Conservation (phyloP, 768 basidiomycete species). For the Suillus clintonianus region DNA sequence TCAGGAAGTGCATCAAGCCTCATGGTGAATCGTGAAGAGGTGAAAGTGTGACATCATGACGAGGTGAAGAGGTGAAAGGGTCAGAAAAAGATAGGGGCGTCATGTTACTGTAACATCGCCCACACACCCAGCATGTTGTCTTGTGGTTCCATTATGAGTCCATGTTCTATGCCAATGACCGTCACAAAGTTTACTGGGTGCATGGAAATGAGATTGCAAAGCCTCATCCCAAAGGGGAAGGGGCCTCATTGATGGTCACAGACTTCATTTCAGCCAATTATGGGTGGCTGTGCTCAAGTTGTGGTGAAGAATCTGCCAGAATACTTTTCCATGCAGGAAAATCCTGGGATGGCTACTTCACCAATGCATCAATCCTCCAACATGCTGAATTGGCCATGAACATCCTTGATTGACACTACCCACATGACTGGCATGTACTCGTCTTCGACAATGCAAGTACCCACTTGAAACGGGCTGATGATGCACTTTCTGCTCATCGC, state of each 20-base stretch:
- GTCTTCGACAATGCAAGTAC: conserved; percentile 27
- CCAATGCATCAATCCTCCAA: neutral
- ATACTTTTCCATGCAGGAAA: no score
- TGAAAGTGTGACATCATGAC: no score
- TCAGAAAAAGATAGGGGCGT: no score
- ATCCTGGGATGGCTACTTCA: neutral
- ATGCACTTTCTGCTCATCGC: conserved; percentile 23
- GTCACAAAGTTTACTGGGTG: conserved; percentile 28
- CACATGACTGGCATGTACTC: conserved; percentile 29
- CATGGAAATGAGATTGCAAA: conserved; percentile 12
- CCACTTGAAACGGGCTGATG: conserved; percentile 21
- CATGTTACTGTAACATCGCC: no score
- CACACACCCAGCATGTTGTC: conserved; percentile 7
- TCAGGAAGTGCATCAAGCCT: no score
- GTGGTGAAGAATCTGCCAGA: no score
- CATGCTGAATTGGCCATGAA: conserved; percentile 28
- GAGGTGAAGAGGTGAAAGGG: no score
- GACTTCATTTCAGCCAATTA: conserved; percentile 37
- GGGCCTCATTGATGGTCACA: conserved; percentile 36
- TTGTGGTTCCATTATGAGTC: conserved; percentile 40
- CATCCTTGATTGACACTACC: conserved; percentile 27
- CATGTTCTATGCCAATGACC: conserved; percentile 40
- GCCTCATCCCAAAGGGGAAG: conserved; percentile 36
- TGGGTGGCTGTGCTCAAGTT: conserved; percentile 16
- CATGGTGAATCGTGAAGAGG: no score